Conservation (phyloP, 2,329 filamentous ascomycete species). For the Talaromyces sp. region DNA sequence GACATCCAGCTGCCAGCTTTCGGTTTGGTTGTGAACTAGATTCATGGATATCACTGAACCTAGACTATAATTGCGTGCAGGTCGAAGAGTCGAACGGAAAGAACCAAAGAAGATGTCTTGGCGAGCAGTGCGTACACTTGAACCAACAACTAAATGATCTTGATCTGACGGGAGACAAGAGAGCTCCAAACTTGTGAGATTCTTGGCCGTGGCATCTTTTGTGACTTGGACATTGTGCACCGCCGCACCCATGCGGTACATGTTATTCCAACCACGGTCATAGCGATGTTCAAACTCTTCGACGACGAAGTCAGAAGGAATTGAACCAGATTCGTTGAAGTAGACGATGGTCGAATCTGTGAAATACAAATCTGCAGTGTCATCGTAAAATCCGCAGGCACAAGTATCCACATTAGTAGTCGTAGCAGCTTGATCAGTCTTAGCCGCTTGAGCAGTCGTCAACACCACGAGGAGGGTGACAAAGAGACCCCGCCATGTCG, state of each 20-base stretch:
- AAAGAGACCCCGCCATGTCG: slow-evolving; percentile 7
- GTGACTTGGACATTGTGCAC: slow-evolving; percentile 25
- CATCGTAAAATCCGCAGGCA: slow-evolving; percentile 48
- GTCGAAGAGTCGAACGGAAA: slow-evolving; percentile 44
- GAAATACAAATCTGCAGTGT: slow-evolving; percentile 35
- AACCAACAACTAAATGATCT: slow-evolving; percentile 45
- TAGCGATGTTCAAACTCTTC: slow-evolving; percentile 44
- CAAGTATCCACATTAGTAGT: slow-evolving; percentile 30
- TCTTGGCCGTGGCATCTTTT: slow-evolving; percentile 33
- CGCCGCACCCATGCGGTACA: slow-evolving; percentile 16
- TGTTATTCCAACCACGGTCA: slow-evolving; percentile 47
- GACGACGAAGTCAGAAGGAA: slow-evolving; percentile 36
- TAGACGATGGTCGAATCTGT: slow-evolving; percentile 51
- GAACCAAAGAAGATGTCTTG: slow-evolving; percentile 50
- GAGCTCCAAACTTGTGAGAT: slow-evolving; percentile 25
- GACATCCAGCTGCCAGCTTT: slow-evolving; percentile 44
- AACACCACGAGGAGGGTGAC: slow-evolving; percentile 5
- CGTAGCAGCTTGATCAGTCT: not conserved
- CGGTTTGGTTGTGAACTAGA: slow-evolving; percentile 45
- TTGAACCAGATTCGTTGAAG: slow-evolving; percentile 49
- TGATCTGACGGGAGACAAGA: slow-evolving; percentile 19
- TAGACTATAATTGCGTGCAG: slow-evolving; percentile 33
- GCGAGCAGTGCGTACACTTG: slow-evolving; percentile 41
- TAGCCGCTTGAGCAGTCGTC: not conserved
- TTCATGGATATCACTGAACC: slow-evolving; percentile 49